Base-by-base conservation (phyloP, 2,329 filamentous ascomycete genomes). In the Aspergillus alliaceus region DNA sequence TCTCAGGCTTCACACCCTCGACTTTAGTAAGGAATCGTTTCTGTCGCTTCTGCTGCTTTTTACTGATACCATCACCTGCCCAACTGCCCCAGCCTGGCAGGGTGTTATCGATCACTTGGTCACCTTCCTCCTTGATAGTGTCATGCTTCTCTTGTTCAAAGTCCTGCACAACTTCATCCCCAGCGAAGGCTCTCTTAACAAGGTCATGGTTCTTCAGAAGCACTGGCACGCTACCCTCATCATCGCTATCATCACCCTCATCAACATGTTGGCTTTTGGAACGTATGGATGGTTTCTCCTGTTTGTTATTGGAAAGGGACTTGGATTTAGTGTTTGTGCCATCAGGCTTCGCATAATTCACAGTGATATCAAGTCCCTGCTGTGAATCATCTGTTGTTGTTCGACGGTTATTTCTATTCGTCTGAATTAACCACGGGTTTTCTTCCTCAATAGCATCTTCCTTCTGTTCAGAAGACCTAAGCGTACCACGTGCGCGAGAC, bases 21-120 rank as follows among this genome's bases (percentile, higher is more conserved):
- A 76, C 67, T 12, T 68, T 78, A 14, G 72, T 78, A 46, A 79
- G 54, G 55, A 82, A 72, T 25, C 75, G 54, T 89, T 86, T 64
- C 83, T 78, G 76, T 50, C 68, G 69, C 69, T 86, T 86, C 74
- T 85, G 82, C 63, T 90, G 84, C 59, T 84, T 85, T 65, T 86
- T 87, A 73, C 86, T 89, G 61, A 97, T 81, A 18, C 93, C 93
- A 15, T 90, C 86, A 60, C 95, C 95, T 5, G 90, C 84, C 95
- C 95, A 97, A 68, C 83, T 87, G 63, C 95, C 95, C 95, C 95
- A 99, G 46, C 95, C 95, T 0, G 92, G 92, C 6, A 99, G 82
- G n/a, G 90, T 90, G 63, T 89, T 89, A 71, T 93, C 91, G 29
- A 92, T 77, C 55, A 91, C 79, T 75, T 95, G 89, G 69, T 96